phyloP scores from a whole-genome alignment of 2,329 filamentous ascomycete species.

The Ceratocystis diversiconidia region DNA sequence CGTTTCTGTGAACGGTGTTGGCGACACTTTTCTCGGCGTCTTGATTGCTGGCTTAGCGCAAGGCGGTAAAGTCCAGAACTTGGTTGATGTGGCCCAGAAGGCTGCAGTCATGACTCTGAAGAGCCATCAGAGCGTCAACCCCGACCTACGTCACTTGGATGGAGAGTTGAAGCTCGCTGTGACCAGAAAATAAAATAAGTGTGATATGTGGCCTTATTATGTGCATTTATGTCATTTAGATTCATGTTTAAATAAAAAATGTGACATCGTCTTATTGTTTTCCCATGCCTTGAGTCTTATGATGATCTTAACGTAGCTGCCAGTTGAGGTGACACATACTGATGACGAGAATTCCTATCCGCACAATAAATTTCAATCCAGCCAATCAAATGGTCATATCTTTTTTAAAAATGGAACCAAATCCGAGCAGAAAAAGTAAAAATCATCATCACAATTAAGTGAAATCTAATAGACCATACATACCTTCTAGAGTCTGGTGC shows the following conservation, averaged over 20 bases:
- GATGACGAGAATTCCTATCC: no score
- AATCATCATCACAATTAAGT: no score
- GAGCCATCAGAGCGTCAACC: conserved; percentile 58
- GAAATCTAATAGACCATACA: no score
- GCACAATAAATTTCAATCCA: no score
- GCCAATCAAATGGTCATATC: no score
- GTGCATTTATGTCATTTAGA: not conserved
- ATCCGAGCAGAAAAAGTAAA: no score
- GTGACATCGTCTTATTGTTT: not conserved
- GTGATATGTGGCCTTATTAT: not conserved
- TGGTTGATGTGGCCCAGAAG: conserved; percentile 68
- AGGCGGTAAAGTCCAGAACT: conserved; percentile 39
- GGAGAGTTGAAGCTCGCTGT: conserved; percentile 25
- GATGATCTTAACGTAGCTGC: no score
- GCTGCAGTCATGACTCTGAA: conserved; percentile 68
- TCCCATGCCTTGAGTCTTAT: not conserved
- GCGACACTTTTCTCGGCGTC: conserved; percentile 82
- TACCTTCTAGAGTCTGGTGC: no score
- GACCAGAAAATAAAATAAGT: not conserved
- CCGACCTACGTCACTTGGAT: conserved; percentile 35
- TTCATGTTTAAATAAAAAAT: not conserved
- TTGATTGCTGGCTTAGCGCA: conserved; percentile 63
- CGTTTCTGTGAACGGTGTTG: conserved; percentile 84
- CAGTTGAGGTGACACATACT: no score
- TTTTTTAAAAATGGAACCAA: no score